Conservation (phyloP, 441 rosid species). For the Jatropha podagrica region DNA sequence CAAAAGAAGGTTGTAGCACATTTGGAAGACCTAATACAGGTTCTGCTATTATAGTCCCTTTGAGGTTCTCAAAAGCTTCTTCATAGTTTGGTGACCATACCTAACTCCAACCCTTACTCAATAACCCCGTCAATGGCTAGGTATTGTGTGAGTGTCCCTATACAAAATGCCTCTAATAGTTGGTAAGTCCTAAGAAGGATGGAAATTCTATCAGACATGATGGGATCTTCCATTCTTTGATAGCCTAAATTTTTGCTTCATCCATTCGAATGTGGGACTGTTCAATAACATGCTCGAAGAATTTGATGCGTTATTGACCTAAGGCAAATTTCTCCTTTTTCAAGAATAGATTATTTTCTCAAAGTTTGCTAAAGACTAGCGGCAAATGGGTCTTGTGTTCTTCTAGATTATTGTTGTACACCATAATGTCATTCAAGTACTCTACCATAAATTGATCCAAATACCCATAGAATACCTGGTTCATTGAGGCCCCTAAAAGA, state of each 20-base stretch:
- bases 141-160: no score
- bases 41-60: no score
- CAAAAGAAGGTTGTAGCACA: not conserved
- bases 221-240: not conserved
- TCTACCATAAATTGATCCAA: no score
- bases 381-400: not conserved
- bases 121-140: not conserved
- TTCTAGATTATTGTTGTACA: not conserved
- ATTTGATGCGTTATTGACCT: no score
- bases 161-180: no score
- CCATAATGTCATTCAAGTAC: no score
- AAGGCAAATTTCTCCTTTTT: not conserved
- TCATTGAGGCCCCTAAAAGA: not conserved
- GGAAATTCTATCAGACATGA: accelerated
- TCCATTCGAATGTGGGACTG: not conserved
- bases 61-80: not conserved
- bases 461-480: no score
- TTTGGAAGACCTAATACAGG: not conserved
- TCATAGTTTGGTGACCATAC: not conserved
- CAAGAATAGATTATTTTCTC: not conserved
- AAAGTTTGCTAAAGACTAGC: no score
- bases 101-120: not conserved
- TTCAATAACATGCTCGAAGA: not conserved
- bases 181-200: not conserved
- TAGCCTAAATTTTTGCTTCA: not conserved